Conservation (phyloP, 108 stramenopile species). For the Epithemia pelagica region DNA sequence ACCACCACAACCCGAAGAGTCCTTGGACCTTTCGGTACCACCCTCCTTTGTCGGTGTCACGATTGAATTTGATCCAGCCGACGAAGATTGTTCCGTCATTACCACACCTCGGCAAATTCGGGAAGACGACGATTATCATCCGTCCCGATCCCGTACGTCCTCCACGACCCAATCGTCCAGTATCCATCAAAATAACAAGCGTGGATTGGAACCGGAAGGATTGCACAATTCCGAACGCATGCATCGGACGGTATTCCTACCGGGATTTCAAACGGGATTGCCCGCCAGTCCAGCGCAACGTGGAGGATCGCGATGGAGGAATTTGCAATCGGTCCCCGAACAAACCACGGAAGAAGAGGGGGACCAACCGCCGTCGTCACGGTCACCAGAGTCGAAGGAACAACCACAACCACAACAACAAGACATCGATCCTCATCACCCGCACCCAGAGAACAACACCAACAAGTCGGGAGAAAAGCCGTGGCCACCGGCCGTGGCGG, state of each 20-base stretch:
- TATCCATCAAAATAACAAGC: not conserved
- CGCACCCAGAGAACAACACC: not conserved
- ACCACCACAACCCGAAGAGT: not conserved
- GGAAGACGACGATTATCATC: not conserved
- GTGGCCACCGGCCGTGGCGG: not conserved
- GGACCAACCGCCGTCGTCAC: not conserved
- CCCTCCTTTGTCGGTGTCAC: too few relatives aligned
- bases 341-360: too few relatives aligned
- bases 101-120: not conserved
- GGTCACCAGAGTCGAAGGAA: not conserved
- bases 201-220: not conserved
- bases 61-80: not conserved
- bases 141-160: not conserved
- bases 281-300: too few relatives aligned
- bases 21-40: not conserved
- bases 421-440: too few relatives aligned
- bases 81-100: not conserved
- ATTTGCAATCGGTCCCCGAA: too few relatives aligned
- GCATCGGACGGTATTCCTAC: too few relatives aligned
- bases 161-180: not conserved
- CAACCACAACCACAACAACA: not conserved
- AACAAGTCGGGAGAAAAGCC: not conserved
- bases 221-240: not conserved
- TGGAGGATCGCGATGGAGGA: too few relatives aligned
- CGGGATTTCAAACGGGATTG: too few relatives aligned